Evolutionary conservation across 2,329 filamentous ascomycete genomes (phyloP).

Genomic region (Colletotrichum tropicale): DNA sequence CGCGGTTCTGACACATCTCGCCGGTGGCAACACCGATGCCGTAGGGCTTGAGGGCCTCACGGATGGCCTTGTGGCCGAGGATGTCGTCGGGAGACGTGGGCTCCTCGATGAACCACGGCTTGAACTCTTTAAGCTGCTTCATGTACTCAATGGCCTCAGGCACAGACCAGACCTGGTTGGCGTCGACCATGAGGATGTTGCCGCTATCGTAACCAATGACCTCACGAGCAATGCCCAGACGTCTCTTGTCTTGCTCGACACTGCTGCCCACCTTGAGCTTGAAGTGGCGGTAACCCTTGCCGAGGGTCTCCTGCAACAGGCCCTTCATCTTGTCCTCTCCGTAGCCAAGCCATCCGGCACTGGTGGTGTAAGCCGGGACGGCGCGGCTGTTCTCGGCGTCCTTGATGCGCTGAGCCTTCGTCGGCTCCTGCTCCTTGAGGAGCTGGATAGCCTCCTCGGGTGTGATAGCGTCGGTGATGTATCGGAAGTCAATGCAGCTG

Average conservation of each 20-base stretch:
- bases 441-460: slow-evolving; percentile 80
- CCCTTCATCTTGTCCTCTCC: slow-evolving; percentile 84
- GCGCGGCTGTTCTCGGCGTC: slow-evolving; percentile 77
- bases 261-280: slow-evolving; percentile 87
- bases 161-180: slow-evolving; percentile 92
- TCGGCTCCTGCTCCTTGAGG: slow-evolving; percentile 67
- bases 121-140: slow-evolving; percentile 80
- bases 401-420: slow-evolving; percentile 73
- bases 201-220: slow-evolving; percentile 83
- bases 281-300: slow-evolving; percentile 82
- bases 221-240: slow-evolving; percentile 76
- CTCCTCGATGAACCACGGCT: slow-evolving; percentile 95
- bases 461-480: slow-evolving; percentile 92
- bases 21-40: slow-evolving; percentile 87
- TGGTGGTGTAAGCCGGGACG: slow-evolving; percentile 90
- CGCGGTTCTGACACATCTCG: slow-evolving; percentile 95
- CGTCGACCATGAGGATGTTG: slow-evolving; percentile 90
- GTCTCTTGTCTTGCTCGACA: slow-evolving; percentile 72
- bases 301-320: slow-evolving; percentile 75
- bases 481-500: slow-evolving; percentile 88
- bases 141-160: slow-evolving; percentile 89
- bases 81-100: slow-evolving; percentile 90
- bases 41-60: slow-evolving; percentile 76
- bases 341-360: slow-evolving; percentile 91
- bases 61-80: slow-evolving; percentile 84